Base-by-base conservation (phyloP, 371 early-diverging fungal genomes). In the Mucor lusitanicus region DNA sequence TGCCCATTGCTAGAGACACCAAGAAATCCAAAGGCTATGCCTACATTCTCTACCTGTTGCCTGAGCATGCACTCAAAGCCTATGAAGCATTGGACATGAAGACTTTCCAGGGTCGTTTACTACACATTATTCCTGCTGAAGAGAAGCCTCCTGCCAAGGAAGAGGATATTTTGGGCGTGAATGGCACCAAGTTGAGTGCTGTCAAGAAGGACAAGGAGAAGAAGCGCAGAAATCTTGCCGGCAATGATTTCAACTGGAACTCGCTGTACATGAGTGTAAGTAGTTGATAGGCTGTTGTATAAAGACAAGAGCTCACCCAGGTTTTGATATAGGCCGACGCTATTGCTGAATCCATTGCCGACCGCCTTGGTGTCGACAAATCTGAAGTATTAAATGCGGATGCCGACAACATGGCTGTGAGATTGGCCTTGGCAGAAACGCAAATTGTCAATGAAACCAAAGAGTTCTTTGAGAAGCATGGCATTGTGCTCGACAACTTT, bases 351-450 rank as follows among this genome's bases (percentile, higher is more conserved):
- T 91, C 97, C 13, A 97, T 99, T 78, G 94, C 98, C 15, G 88
- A 91, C 68, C 92, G 95, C 57, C 82, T 99, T 25, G 90, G 88
- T 58, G 90, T 99, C 8, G 80, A 85, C 59, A 99, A 99, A 75
- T 82, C 88, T 13, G 96, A 95, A 12, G 88, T 99, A 12, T 74
- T 99, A 68, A 92, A 94, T 76, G 87, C 94, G 4, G 89, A 89
- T 27, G 85, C 92, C 17, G 93, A 93, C 32, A 95, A 96, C 75
- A 86, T 95, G 80, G 96, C 97, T 23, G 97, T 96, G 3, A 88
- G 96, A 28, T 81, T 97, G 58, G 98, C 99, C 0, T 84, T 97
- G 42, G 99, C 99, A 17, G 99, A 99, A 80, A 98, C 99, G 0
- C 92, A 97, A 68, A 90, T 99, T 57, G 89, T 98, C 59, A 87